Percentiles rank a stretch among this genome's conserved stretches.
phyloP scores from a whole-genome alignment of 371 early-diverging fungal species.

The Mortierella sp. region DNA sequence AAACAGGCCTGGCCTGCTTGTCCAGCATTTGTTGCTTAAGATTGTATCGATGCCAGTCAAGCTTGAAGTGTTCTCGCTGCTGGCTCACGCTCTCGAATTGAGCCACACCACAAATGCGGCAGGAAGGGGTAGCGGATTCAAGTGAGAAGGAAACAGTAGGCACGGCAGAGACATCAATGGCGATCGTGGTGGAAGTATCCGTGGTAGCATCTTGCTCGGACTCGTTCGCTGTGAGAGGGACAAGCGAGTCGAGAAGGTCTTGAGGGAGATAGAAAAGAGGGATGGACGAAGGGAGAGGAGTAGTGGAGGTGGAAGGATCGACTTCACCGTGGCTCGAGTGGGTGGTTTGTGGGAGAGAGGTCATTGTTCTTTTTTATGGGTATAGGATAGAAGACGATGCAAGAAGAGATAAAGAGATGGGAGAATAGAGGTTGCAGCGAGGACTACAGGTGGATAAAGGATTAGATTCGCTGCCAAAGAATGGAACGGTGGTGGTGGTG shows the following conservation, averaged over 20 bases:
- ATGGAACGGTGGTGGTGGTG: no score
- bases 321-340: neutral
- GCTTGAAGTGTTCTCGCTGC: slow-evolving; percentile 87
- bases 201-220: neutral
- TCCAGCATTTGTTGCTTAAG: slow-evolving; percentile 88
- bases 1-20: slow-evolving; percentile 73
- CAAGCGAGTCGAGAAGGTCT: slow-evolving; percentile 25
- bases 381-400: neutral
- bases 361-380: neutral
- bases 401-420: neutral
- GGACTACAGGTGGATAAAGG: no score
- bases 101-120: slow-evolving; percentile 83
- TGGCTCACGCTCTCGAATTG: slow-evolving; percentile 76
- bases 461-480: no score
- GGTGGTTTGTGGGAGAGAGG: neutral
- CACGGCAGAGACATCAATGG: neutral
- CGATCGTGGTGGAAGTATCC: neutral
- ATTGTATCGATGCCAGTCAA: slow-evolving; percentile 98
- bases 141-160: slow-evolving; percentile 22
- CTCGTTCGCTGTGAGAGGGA: neutral
- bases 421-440: no score
- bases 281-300: slow-evolving; percentile 13
- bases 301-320: neutral
- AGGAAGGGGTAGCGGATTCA: slow-evolving; percentile 57
- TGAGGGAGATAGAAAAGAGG: slow-evolving; percentile 41